Evolutionary conservation across 2,329 filamentous ascomycete species (phyloP), one percentile per base, ranked within the genome.

Genomic region (Hypomyces rosellus): DNA sequence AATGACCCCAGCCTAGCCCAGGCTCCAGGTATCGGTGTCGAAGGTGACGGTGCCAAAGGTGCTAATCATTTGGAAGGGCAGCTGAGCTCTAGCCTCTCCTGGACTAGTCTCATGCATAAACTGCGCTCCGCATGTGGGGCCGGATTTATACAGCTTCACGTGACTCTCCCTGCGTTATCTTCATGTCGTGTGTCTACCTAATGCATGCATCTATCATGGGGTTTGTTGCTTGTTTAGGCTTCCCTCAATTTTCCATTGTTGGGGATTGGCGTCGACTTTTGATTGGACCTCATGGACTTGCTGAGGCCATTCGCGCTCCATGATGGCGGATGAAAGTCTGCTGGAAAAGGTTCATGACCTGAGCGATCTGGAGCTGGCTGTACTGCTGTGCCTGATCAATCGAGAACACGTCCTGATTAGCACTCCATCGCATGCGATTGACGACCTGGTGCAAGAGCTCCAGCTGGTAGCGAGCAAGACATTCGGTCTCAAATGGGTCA

Each of bases 361-460:
- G 55, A 88, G 85, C 62, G 91, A 96, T 71, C 77, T 96, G 38
- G 91, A 96, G 70, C 81, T 97, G 53, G 93, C 92, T 20, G 73
- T 87, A 13, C 77, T 97, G 38, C 80, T 96, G 46, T 91, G 86
- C 63, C 79, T 97, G 46, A 77, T 90, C 55, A 83, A 85, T 53
- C 80, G 85, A 57, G 88, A 96, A 67, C 91, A 97, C 67, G 96
- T 89, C 70, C 83, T 97, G 59, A 82, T 97, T 62, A 86, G 89
- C 68, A 87, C 88, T 14, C 79, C 84, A 2, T 65, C 72, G 4
- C 71, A 79, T 34, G 71, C 74, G 47, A 69, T 92, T 50, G 76
- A 86, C 65, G 78, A 84, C 56, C 74, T 95, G n/a, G 76, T 84
- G 40, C 76, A 81, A 47, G 89, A 95, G 67, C 73, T 96, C 18